These are phyloP conservation scores for Pseudogymnoascus sp. DNA, from an alignment of 2,329 filamentous ascomycete species.

Conservation along the genomic window DNA sequence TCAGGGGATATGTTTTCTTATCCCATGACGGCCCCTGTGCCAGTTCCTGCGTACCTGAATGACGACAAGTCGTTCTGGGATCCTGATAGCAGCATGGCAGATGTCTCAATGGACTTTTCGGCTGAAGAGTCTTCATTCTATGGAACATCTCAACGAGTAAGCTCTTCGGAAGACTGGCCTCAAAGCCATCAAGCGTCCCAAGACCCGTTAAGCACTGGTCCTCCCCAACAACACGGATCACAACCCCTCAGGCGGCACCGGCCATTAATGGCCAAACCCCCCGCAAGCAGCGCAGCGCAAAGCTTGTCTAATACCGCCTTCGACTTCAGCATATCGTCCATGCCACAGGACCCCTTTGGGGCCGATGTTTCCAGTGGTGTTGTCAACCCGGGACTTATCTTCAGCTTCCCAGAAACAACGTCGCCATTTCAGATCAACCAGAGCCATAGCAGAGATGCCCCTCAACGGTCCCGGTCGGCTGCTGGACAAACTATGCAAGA, in stretches of 20 bases:
- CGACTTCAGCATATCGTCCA: slow-evolving; percentile 32
- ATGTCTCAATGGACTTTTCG: slow-evolving; percentile 54
- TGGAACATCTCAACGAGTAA: slow-evolving; percentile 35
- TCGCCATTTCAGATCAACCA: background rate
- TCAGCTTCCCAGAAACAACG: slow-evolving; percentile 38
- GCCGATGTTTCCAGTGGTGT: slow-evolving; percentile 39
- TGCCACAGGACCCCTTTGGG: slow-evolving; percentile 44
- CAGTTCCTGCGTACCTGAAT: slow-evolving; percentile 38
- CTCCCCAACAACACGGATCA: background rate
- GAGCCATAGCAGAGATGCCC: background rate
- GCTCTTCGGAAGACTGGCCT: slow-evolving; percentile 51
- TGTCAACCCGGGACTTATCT: slow-evolving; percentile 55
- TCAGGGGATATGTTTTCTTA: slow-evolving; percentile 52
- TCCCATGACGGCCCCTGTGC: slow-evolving; percentile 51
- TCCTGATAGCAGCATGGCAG: slow-evolving; percentile 40
- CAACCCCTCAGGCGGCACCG: background rate
- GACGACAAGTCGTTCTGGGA: slow-evolving; percentile 49
- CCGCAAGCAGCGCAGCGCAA: slow-evolving; percentile 11
- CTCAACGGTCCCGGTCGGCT: slow-evolving; percentile 22
- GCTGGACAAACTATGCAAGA: slow-evolving; percentile 23
- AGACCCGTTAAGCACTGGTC: slow-evolving; percentile 29
- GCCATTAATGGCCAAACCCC: slow-evolving; percentile 8
- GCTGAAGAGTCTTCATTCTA: slow-evolving; percentile 29
- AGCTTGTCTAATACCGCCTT: slow-evolving; percentile 39
- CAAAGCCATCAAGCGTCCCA: slow-evolving; percentile 49